Conservation (phyloP, 2,329 filamentous ascomycete genomes). For the Colletotrichum sp. region DNA sequence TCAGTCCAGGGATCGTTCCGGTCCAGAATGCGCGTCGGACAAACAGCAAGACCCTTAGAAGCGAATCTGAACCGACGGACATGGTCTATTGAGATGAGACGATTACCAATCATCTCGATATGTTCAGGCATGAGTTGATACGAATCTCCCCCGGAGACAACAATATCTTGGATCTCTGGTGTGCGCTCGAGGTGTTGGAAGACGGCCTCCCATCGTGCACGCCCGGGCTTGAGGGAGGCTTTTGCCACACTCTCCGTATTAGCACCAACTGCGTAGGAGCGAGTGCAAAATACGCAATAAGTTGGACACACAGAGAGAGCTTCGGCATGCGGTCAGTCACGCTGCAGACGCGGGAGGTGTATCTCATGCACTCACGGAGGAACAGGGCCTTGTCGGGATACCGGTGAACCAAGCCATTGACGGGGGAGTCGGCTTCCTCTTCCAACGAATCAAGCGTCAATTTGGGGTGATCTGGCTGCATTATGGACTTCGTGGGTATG, state of each 20-base stretch:
- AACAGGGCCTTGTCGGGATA: constrained; percentile 69
- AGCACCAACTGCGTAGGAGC: constrained; percentile 62
- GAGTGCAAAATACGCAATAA: constrained; percentile 68
- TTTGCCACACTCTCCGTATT: constrained; percentile 58
- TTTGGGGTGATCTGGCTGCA: constrained; percentile 58
- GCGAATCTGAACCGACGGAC: constrained; percentile 66
- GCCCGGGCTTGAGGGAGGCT: constrained; percentile 41
- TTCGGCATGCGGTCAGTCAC: constrained; percentile 27
- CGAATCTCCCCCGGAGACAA: constrained; percentile 67
- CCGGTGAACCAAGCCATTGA: constrained; percentile 64
- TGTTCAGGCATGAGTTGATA: constrained; percentile 61
- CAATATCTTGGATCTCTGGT: constrained; percentile 58
- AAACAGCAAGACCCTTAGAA: constrained; percentile 65
- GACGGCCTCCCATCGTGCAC: constrained; percentile 56
- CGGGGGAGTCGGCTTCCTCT: constrained; percentile 60
- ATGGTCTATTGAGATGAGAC: constrained; percentile 61
- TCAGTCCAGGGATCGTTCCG: constrained; percentile 56
- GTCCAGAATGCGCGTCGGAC: constrained; percentile 61
- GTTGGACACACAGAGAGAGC: constrained; percentile 66
- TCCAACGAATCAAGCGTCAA: constrained; percentile 63
- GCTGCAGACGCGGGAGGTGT: neutral
- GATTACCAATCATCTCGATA: constrained; percentile 57
- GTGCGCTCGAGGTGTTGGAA: constrained; percentile 60
- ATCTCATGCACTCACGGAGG: constrained; percentile 49
- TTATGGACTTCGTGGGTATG: constrained; percentile 57